Base-by-base conservation (phyloP, 2,329 filamentous ascomycete genomes). In the Monilinia laxa region DNA sequence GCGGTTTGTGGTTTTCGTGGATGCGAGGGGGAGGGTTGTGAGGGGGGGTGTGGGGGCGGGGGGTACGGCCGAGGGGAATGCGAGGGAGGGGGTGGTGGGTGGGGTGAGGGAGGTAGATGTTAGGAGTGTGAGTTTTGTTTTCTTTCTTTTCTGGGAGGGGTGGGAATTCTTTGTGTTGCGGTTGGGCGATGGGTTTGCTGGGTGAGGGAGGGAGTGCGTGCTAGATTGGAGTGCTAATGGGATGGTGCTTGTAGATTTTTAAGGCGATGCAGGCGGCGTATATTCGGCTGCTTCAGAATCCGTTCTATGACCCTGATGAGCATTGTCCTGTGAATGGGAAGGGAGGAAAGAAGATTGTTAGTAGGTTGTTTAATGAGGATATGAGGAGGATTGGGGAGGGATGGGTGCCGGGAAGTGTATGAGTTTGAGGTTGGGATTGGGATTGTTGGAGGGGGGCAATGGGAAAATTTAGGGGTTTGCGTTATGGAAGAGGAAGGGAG, bases 231-330 rank as follows among this genome's bases (percentile, higher is more conserved):
- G 23, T 0, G 4, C 35, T 12, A 28, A 42, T 7, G 6, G 42
- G n/a, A 56, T 65, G 23, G 73, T 60, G 14, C 25, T 23, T 28
- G 66, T 68, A 90, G 88, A 87, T 95, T 35, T 99, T 99, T 76
- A 87, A 90, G 76, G 93, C 93, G 38, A 86, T 99, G 79, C 95
- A 98, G 80, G 89, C 85, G n/a, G 93, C 94, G 40, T 99, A 97
- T 75, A 90, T 98, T 67, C 83, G 87, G 69, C 81, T 99, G 62
- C 80, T 98, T 71, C 90, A 97, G 79, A 98, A 99, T 75, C 94
- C 94, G 0, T 99, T 99, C 79, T 98, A 93, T 78, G 88, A 90
- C 57, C 94, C 94, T 12, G 93, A 97, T 76, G 90, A 94, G 73
- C 88, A 93, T 77, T 85, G 85, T 70, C 90, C 90, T 59, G 77